These are phyloP conservation scores for Thielaviopsis populi DNA, from an alignment of 2,329 filamentous ascomycete species.

Conservation along the genomic window DNA sequence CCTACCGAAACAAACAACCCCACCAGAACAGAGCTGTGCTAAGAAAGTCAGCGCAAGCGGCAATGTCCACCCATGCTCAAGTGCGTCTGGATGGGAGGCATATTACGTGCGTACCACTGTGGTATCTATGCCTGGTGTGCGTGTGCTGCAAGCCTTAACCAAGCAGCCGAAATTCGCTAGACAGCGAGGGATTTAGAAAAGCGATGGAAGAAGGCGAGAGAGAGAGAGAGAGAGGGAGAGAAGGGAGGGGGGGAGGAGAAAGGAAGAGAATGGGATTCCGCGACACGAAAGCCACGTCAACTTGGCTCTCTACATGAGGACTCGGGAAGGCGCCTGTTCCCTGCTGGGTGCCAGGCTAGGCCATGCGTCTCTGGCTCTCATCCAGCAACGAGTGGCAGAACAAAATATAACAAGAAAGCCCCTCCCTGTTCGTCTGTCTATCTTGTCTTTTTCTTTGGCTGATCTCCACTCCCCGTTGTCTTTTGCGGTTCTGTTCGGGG, in stretches of 20 bases:
- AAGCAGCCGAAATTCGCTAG: background rate
- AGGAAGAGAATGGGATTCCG: background rate
- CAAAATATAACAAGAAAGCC: background rate
- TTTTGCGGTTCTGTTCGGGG: background rate
- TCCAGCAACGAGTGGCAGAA: background rate
- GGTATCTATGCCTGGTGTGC: background rate
- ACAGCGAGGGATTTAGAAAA: background rate
- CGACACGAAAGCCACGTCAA: constrained; percentile 3
- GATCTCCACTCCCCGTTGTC: background rate
- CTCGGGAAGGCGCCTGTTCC: background rate
- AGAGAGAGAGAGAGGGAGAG: background rate
- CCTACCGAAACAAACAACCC: background rate
- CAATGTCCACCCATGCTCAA: background rate
- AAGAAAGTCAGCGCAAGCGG: background rate
- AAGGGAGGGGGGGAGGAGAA: background rate
- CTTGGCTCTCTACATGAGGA: background rate
- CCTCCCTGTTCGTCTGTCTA: background rate
- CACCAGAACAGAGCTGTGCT: too few species aligned
- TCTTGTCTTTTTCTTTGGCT: background rate
- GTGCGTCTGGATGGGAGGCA: background rate
- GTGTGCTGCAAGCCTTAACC: background rate
- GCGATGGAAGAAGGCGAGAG: background rate
- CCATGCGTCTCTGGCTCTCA: background rate
- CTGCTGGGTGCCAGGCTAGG: too few species aligned
- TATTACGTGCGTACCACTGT: background rate